These are phyloP conservation scores for Fusarium albosuccineum DNA, from an alignment of 2,329 filamentous ascomycete genomes.

Conservation along the genomic window DNA sequence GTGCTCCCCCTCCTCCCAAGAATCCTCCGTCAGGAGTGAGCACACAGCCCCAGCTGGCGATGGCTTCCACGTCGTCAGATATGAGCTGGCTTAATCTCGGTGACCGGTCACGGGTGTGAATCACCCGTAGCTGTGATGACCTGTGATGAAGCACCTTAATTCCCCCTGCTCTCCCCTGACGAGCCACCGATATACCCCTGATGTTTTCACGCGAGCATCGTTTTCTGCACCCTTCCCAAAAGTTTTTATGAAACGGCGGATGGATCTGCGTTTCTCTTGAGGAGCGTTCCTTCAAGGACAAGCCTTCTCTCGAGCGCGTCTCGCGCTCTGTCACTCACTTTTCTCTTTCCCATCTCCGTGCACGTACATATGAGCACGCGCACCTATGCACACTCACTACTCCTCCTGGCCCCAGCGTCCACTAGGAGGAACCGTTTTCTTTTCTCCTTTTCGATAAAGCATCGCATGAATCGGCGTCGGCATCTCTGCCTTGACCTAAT, in stretches of 20 bases:
- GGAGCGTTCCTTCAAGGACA: slow-evolving; percentile 11
- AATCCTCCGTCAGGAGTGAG: slow-evolving; percentile 56
- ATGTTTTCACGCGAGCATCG: slow-evolving; percentile 29
- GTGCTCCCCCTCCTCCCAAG: slow-evolving; percentile 48
- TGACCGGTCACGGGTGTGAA: slow-evolving; percentile 53
- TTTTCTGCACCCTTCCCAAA: not conserved
- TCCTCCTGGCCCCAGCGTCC: slow-evolving; percentile 33
- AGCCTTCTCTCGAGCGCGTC: slow-evolving; percentile 24
- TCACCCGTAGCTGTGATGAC: slow-evolving; percentile 32
- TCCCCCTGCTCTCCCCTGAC: slow-evolving; percentile 21
- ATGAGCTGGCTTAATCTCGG: slow-evolving; percentile 87
- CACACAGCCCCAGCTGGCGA: slow-evolving; percentile 64
- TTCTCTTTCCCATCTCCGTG: slow-evolving; percentile 25
- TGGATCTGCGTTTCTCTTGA: slow-evolving; percentile 15
- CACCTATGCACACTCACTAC: slow-evolving; percentile 35
- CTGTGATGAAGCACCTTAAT: slow-evolving; percentile 34
- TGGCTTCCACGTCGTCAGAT: slow-evolving; percentile 68
- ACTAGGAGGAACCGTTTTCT: slow-evolving; percentile 27
- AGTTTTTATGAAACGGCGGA: slow-evolving; percentile 10
- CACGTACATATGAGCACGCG: slow-evolving; percentile 31
- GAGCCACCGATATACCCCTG: slow-evolving; percentile 39
- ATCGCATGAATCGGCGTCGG: slow-evolving; percentile 48
- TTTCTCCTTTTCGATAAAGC: slow-evolving; percentile 39
- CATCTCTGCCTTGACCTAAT: slow-evolving; percentile 50
- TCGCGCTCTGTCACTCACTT: slow-evolving; percentile 30